Evolutionary conservation across 345 rosid species (phyloP), one percentile per base, ranked within the genome.

Genomic region (Citrus glauca): DNA sequence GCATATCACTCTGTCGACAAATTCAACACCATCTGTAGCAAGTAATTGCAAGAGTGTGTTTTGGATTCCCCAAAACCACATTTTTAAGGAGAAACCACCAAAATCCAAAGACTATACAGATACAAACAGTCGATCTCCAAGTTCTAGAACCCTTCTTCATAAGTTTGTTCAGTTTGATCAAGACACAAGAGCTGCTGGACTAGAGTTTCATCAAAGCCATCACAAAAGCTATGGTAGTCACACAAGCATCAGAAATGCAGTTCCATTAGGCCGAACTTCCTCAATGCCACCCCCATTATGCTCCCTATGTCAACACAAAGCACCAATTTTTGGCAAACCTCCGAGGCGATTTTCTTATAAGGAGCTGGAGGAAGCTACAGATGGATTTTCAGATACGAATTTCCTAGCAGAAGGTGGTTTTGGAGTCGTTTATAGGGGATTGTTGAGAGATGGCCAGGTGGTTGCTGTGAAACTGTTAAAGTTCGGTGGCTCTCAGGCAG

Each of bases 221-320:
- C 80, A 76, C 3, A 82, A 73, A n/a, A 78, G 82, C 35, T 76
- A 62, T 57, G 74, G 35, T 56, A 77, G 71, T 50, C 80, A 56
- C 77, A 81, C 96, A 75, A 79, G 75, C 78, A 72, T 77, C 53
- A 89, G 84, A 72, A 81, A 73, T 73, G 83, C 86, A 27, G 88
- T 87, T 68, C 78, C 93, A 55, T 77, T 86, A 35, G 87, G 88
- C 55, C 87, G 92, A 87, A 80, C 84, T 56, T 87, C 91, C 72
- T 90, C 90, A 2, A 72, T 75, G 76, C 96, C 96, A 68, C 96
- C 96, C 78, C 96, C 96, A 10, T 70, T 91, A 66, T 91, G 96
- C 81, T 88, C 93, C 8, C 74, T 89, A n/a, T 91, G 96, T 85
- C 91, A 87, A 74, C 88, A 90, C 77, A 87, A 86, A 82, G 87